These are phyloP conservation scores for Stylosanthes scabra DNA, from an alignment of 331 rosid genomes.

Conservation along the genomic window DNA sequence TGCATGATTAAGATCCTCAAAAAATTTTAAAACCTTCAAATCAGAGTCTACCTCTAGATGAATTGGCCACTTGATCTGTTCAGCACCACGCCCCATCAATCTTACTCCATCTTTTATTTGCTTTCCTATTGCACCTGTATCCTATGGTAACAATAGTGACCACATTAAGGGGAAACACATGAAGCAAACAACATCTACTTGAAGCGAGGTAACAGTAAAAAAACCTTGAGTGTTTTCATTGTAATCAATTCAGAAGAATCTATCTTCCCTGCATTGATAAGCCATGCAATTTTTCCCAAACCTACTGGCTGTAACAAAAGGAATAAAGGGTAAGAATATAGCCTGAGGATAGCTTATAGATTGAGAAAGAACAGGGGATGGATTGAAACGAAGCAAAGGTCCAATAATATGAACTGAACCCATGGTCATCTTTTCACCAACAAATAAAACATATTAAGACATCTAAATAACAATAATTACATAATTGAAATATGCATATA, in stretches of 20 bases:
- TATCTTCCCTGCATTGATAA: conserved; percentile 86
- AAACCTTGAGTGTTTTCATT: conserved; percentile 94
- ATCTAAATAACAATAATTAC: neutral
- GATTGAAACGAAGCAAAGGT: neutral
- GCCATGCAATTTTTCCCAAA: conserved; percentile 83
- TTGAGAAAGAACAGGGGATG: neutral
- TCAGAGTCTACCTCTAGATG: conserved; percentile 77
- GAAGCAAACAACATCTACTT: conserved; percentile 35
- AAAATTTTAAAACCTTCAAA: neutral
- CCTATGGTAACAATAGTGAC: conserved; percentile 56
- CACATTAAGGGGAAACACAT: conserved; percentile 42
- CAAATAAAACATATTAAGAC: conserved; percentile 2
- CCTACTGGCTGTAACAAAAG: conserved; percentile 78
- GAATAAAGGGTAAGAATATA: conserved; percentile 13
- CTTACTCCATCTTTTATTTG: conserved; percentile 91
- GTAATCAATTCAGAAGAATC: conserved; percentile 93
- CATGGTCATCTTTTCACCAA: conserved; percentile 13
- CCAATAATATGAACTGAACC: conserved; percentile 6
- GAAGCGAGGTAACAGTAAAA: conserved; percentile 30
- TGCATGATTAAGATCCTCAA: conserved; percentile 16
- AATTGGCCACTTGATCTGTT: conserved; percentile 88
- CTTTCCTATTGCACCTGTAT: conserved; percentile 88
- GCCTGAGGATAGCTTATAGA: conserved; percentile 18
- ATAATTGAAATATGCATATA: conserved; percentile 4
- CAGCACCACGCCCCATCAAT: conserved; percentile 98